Evolutionary conservation across 1,284 basidiomycete genomes (phyloP).

Genomic region (Sporisorium graminicola): DNA sequence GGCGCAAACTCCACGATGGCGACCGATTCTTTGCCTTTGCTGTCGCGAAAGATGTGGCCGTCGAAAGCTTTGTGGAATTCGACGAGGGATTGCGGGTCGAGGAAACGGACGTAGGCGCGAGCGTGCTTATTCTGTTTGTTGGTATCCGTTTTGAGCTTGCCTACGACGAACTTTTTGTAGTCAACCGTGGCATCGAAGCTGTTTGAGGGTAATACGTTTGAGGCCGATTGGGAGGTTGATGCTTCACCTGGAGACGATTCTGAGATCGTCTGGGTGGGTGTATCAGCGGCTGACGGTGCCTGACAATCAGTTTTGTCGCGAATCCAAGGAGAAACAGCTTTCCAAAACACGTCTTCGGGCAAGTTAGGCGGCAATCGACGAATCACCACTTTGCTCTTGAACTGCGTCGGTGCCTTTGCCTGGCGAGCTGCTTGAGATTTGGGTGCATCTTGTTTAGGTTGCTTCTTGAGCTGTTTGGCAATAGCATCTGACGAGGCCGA

Average conservation of each 20-base stretch:
- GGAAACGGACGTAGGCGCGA: conserved; percentile 92
- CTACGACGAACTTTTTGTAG: conserved; percentile 53
- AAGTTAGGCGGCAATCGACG: conserved; percentile 90
- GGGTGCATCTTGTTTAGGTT: conserved; percentile 15
- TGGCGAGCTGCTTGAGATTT: conserved; percentile 10
- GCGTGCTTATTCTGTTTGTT: conserved; percentile 72
- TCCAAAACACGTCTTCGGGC: conserved; percentile 93
- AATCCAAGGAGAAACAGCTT: conserved; percentile 86
- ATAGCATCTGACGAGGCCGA: conserved; percentile 5
- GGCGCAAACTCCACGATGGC: conserved; percentile 95
- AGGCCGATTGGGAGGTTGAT: background rate
- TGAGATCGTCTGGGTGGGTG: background rate
- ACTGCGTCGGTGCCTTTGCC: conserved; percentile 14
- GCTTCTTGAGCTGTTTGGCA: conserved; percentile 48
- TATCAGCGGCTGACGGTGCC: conserved; percentile 56
- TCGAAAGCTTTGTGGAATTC: conserved; percentile 87
- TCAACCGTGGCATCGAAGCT: conserved; percentile 43
- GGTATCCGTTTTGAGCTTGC: conserved; percentile 55
- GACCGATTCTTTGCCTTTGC: conserved; percentile 86
- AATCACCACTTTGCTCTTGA: conserved; percentile 85
- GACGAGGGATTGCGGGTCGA: conserved; percentile 78
- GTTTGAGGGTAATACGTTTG: background rate
- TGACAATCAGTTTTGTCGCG: conserved; percentile 74
- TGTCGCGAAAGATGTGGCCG: conserved; percentile 90
- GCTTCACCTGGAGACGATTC: conserved; percentile 6